Conservation (phyloP, 2,329 filamentous ascomycete genomes). For the Westerdykella sp. region DNA sequence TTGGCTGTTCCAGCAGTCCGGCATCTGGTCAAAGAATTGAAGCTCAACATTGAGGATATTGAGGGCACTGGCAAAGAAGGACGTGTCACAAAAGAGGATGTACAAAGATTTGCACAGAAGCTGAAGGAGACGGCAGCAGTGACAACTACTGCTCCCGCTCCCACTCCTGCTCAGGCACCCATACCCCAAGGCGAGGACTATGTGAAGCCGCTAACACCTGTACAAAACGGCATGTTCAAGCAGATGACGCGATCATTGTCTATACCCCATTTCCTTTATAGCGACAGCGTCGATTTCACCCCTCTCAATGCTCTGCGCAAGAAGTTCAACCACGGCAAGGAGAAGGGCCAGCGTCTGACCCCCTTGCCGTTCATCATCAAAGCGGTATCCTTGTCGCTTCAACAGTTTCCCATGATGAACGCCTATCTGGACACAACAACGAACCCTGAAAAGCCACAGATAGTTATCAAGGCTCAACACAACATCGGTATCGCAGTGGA, state of each 20-base stretch:
- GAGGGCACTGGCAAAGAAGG: slow-evolving; percentile 85
- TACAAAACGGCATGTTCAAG: slow-evolving; percentile 94
- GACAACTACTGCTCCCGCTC: slow-evolving; percentile 19
- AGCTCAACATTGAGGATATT: slow-evolving; percentile 71
- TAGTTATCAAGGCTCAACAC: slow-evolving; percentile 76
- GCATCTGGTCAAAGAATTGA: slow-evolving; percentile 73
- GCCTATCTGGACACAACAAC: slow-evolving; percentile 64
- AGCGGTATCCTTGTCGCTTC: slow-evolving; percentile 78
- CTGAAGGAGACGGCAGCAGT: slow-evolving; percentile 18
- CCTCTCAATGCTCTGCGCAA: slow-evolving; percentile 65
- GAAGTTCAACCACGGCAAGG: slow-evolving; percentile 57
- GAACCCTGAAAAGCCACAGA: slow-evolving; percentile 59
- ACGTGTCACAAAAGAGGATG: slow-evolving; percentile 86
- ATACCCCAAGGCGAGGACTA: slow-evolving; percentile 53
- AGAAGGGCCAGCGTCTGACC: slow-evolving; percentile 56
- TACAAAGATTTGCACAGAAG: slow-evolving; percentile 61
- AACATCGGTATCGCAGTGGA: slow-evolving; percentile 97
- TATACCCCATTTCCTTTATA: slow-evolving; percentile 94
- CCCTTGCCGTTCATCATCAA: slow-evolving; percentile 95
- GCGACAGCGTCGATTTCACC: slow-evolving; percentile 80
- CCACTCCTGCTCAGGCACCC: slow-evolving; percentile 20
- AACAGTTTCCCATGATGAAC: slow-evolving; percentile 81
- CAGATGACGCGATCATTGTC: slow-evolving; percentile 85
- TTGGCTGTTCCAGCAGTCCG: slow-evolving; percentile 90
- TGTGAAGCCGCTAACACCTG: slow-evolving; percentile 62